A percentile compares a stretch with the other conserved stretches of the same genome.
Evolutionary conservation across 352 stramenopile species (phyloP).

Genomic region (Phytopythium oedochilum): DNA sequence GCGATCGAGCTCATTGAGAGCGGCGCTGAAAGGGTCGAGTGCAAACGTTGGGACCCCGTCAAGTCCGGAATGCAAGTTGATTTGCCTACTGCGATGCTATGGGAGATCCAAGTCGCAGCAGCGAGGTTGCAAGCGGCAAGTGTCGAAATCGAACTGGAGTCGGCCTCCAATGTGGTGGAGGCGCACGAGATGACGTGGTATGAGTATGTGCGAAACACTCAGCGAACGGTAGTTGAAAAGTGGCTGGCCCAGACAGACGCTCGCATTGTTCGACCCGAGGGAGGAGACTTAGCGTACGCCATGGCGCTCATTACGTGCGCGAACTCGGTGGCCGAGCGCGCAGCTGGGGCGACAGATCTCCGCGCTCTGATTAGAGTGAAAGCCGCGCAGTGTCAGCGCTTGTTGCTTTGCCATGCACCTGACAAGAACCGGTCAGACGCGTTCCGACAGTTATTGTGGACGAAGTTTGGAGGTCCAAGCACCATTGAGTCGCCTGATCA

Average conservation of each 20-base stretch:
- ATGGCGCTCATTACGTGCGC: slow-evolving; percentile 23
- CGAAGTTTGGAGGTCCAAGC: slow-evolving; percentile 23
- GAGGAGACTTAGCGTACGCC: slow-evolving; percentile 20
- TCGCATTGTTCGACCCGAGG: slow-evolving; percentile 5
- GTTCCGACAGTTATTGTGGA: slow-evolving; percentile 37
- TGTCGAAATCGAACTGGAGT: slow-evolving; percentile 30
- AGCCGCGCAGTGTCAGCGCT: slow-evolving; percentile 34
- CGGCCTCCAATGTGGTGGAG: slow-evolving; percentile 18
- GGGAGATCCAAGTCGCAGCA: slow-evolving; percentile 26
- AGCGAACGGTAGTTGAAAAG: slow-evolving; percentile 56
- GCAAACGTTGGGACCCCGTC: not conserved
- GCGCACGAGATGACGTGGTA: slow-evolving; percentile 72
- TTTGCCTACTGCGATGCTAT: slow-evolving; percentile 1
- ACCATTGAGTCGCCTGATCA: slow-evolving; percentile 6
- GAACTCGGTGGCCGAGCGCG: slow-evolving; percentile 9
- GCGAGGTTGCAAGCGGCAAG: slow-evolving; percentile 32
- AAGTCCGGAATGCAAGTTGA: not conserved
- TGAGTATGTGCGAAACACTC: slow-evolving; percentile 33
- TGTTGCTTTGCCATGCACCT: slow-evolving; percentile 33
- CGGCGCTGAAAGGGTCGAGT: not conserved
- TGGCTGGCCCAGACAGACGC: slow-evolving; percentile 54
- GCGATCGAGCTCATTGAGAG: slow-evolving; percentile 2
- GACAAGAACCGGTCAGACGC: slow-evolving; percentile 12
- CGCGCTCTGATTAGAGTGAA: slow-evolving; percentile 19
- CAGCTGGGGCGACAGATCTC: slow-evolving; percentile 13